Conservation (phyloP, 768 basidiomycete genomes). For the Inosperma sp. region DNA sequence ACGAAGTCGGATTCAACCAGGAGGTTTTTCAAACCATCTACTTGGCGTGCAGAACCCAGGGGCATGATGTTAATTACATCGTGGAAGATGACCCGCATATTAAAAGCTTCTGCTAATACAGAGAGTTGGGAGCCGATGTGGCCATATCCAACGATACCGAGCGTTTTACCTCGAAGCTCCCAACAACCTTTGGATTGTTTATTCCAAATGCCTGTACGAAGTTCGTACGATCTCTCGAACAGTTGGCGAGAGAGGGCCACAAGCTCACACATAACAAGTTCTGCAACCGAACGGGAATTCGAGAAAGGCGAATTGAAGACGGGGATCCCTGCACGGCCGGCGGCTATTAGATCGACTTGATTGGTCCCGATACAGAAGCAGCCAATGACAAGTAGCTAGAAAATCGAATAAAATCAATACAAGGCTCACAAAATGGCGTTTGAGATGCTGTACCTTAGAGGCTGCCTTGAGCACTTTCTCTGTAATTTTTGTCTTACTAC, state of each 20-base stretch:
- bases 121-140: conserved; percentile 98
- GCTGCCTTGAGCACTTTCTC: conserved; percentile 83
- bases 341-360: conserved; percentile 87
- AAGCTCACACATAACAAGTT: conserved; percentile 93
- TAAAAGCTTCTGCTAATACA: conserved; percentile 94
- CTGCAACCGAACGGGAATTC: conserved; percentile 98
- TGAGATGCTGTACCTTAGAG: conserved; percentile 54
- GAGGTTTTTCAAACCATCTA: conserved; percentile 71
- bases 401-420: background rate
- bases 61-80: conserved; percentile 98
- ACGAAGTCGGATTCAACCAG: conserved; percentile 86
- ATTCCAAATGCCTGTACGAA: conserved; percentile 93
- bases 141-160: conserved; percentile 97
- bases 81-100: conserved; percentile 92
- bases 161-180: conserved; percentile 96
- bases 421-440: background rate
- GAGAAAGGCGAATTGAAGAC: conserved; percentile 99
- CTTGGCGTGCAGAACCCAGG: conserved; percentile 87
- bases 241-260: conserved; percentile 93
- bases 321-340: conserved; percentile 84
- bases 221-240: conserved; percentile 81
- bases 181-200: conserved; percentile 98
- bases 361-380: conserved; percentile 99
- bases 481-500: conserved; percentile 97
- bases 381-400: conserved; percentile 88